Base-by-base conservation (phyloP, 2,329 filamentous ascomycete genomes). In the Ceratocystis cubensis region DNA sequence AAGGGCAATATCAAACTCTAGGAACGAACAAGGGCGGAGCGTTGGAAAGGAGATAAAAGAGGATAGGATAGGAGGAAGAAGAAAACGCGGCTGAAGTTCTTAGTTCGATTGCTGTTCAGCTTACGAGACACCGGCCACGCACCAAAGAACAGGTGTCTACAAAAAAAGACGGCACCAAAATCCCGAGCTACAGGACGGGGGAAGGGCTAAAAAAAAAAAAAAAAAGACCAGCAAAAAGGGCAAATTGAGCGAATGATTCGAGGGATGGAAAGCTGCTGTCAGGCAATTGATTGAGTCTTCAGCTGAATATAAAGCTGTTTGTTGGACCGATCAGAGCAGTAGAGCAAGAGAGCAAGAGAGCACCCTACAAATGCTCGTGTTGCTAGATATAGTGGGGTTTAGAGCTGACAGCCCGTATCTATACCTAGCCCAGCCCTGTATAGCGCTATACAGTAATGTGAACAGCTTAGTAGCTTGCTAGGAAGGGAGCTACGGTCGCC, bases 111-210 rank as follows among this genome's bases (percentile, higher is more conserved):
- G 66, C 5, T 63, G 48, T 61, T 66, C 64, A 65, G 61, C 25
- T 64, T 65, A 68, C 61, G 59, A 66, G 66, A 66, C 64, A 66
- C 57, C 44, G 65, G 50, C 56, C 56, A 61, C 20, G 41, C 41
- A 63, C 66, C 66, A 68, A 68, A 67, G 66, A 65, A 68, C 66
- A 68, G 66, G 66, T 68, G 66, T 68, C 66, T 68, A 68, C 66
- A 68, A 68, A 25, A 65, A 41, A 41, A 48, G 25, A 61, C 13
- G 5, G 33, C 63, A 7, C 50, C 63, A 30, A 30, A 37, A 50
- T 33, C 45, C 17, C n/a, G 44, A 53, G 62, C 62, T 41, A 64
- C 20, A 17, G 4, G 22, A 30, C 46, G 25, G 22, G 25, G 37
- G 17, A 10, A 59, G 20, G 48, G 48, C 20, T 15, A 59, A 57